Evolutionary conservation across 2,329 filamentous ascomycete genomes (phyloP).

Genomic region (Neophaeococcomyces mojaviensis): DNA sequence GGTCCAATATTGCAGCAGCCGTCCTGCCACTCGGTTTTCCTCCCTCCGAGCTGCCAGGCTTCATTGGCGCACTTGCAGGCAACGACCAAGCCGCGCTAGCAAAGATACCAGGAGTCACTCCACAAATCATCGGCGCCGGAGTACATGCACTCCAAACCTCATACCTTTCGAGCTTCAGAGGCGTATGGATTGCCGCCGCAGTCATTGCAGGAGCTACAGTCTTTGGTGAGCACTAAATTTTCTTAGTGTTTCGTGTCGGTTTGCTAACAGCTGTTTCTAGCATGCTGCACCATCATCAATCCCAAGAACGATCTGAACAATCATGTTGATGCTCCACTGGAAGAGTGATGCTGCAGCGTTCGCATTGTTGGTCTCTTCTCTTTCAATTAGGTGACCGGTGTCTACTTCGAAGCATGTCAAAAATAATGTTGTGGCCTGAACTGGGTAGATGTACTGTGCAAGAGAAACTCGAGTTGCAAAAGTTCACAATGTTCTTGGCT

Average conservation of each 20-base stretch:
- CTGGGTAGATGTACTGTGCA: no score
- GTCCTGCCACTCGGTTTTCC: conserved; percentile 12
- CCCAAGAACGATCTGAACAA: conserved; percentile 15
- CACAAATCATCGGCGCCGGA: conserved; percentile 11
- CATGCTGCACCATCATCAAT: conserved; percentile 12
- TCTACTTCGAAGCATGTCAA: no score
- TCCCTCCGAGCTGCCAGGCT: background rate
- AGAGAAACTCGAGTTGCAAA: no score
- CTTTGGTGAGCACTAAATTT: conserved; percentile 7
- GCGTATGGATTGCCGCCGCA: conserved; percentile 14
- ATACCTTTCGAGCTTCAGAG: conserved; percentile 12
- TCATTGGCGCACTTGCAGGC: conserved; percentile 10
- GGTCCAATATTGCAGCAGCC: conserved; percentile 8
- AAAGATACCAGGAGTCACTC: conserved; percentile 12
- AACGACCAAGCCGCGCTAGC: conserved; percentile 3
- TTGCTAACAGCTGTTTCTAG: conserved; percentile 1
- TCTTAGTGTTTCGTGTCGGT: background rate
- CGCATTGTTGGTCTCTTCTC: no score
- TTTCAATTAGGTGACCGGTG: no score
- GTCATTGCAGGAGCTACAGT: conserved; percentile 11
- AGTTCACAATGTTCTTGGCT: no score
- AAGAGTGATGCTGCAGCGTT: conserved; percentile 1
- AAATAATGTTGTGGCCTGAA: no score
- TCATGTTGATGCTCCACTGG: conserved; percentile 13
- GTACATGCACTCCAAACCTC: conserved; percentile 10